Percentiles rank a stretch among this genome's conserved stretches.
Evolutionary conservation across 352 stramenopile species (phyloP).

Genomic region (Phytophthora sp.): DNA sequence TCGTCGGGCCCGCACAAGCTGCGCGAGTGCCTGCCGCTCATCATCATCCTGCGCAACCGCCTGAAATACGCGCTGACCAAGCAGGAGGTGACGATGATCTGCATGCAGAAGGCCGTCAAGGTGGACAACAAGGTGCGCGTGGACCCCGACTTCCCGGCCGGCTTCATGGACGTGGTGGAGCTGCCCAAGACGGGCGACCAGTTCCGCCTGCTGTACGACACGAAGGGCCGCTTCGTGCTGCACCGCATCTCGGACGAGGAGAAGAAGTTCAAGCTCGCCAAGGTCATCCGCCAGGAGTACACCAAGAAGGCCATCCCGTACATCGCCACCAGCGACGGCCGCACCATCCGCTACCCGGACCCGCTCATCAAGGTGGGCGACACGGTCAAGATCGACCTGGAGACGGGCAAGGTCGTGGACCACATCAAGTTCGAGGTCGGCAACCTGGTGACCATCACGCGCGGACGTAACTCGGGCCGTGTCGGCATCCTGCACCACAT

Average conservation of each 20-base stretch:
- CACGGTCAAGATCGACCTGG: constrained; percentile 98
- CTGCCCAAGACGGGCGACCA: constrained; percentile 97
- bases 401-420: constrained; percentile 97
- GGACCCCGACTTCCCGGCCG: constrained; percentile 97
- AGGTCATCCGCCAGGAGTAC: constrained; percentile 96
- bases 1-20: constrained; percentile 98
- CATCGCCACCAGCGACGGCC: constrained; percentile 98
- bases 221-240: constrained; percentile 98
- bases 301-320: constrained; percentile 98
- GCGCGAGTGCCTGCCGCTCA: constrained; percentile 97
- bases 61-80: constrained; percentile 99
- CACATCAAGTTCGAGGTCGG: constrained; percentile 99
- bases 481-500: constrained; percentile 97
- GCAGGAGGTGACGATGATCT: constrained; percentile 99
- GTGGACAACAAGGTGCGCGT: constrained; percentile 97
- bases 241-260: constrained; percentile 97
- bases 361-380: constrained; percentile 99
- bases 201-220: constrained; percentile 99
- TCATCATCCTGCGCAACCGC: constrained; percentile 98
- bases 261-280: constrained; percentile 99
- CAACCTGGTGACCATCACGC: constrained; percentile 97
- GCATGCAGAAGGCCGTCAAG: constrained; percentile 99
- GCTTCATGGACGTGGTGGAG: constrained; percentile 99
- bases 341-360: constrained; percentile 99
- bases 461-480: constrained; percentile 97